Evolutionary conservation across 768 basidiomycete genomes (phyloP), one percentile per base, ranked within the genome.

Genomic region (Tephrocybe rancida): DNA sequence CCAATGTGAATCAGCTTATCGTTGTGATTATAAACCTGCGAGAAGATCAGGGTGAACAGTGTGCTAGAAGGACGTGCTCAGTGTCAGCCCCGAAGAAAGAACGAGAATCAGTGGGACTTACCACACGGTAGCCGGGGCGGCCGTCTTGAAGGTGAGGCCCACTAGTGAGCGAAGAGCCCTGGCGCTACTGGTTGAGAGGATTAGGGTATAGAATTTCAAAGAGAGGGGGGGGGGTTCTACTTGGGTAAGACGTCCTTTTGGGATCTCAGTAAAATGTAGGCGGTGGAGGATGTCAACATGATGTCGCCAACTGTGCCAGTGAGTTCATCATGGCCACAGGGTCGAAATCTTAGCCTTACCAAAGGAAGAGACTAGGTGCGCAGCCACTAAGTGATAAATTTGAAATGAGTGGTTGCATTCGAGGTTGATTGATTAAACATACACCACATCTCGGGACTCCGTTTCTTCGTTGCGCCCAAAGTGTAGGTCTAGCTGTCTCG

Each of bases 31-130:
- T 67, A 67, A 3, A 66, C 34, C 59, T 71, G 70, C 11, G 71
- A 69, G 41, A 71, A 69, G 16, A 71, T 63, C 24, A 73, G 59
- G 49, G 71, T 71, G 42, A 73, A 64, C 64, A 69, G 63, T 25
- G 71, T 68, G 55, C 70, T 72, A 5, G 16, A 37, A 37, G 5
- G n/a, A 32, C 6, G 6, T 32, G 30, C 6, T 32, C 30, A 32
- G 30, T 13, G 13, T 32, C 13, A 13, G 13, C 13, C n/a, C n/a
- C 29, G 29, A 5, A 34, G 4, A 30, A 38, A 35, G 9, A 4
- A 7, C 37, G 41, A 14, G n/a, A 24, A 45, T 34, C 19, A 25
- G n/a, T 4, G 9, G 30, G 13, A 41, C 61, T n/a, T 49, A 72
- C 69, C 71, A 73, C 25, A 73, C 13, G 16, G 69, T 62, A 37